Base-by-base conservation (phyloP, 768 basidiomycete genomes). In the Leucosporidium creatinivorum region DNA sequence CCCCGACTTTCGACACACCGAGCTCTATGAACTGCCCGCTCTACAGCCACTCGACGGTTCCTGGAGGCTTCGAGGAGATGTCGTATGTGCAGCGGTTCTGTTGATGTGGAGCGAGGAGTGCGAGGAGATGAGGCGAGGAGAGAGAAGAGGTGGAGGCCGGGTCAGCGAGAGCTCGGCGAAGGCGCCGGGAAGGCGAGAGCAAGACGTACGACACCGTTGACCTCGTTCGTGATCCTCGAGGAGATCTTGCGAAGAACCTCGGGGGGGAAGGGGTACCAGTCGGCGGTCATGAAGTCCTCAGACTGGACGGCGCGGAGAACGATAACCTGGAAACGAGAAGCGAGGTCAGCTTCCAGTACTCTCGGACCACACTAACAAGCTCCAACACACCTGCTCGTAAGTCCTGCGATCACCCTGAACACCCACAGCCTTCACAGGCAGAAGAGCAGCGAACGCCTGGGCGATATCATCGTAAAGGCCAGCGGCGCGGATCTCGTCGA, bases 261-360 rank as follows among this genome's bases (percentile, higher is more conserved):
- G 21, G 91, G 81, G 31, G 94, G 93, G 84, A 98, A 99, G n/a
- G 89, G 86, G 80, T 89, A 97, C 94, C 94, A 98, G 78, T 98
- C 94, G 47, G 96, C 96, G 19, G 96, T 99, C 96, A 99, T 99
- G 77, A 99, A 99, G 78, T 99, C 96, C 77, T 97, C 94, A n/a
- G 93, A 87, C 77, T 90, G 88, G 13, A 98, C 94, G 4, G 96
- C 96, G 60, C 96, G 85, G 62, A 99, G 82, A 1, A 91, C 90
- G 66, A 98, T 91, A 58, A 99, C 93, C 86, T 89, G 73, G 49
- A 18, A 55, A 12, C 28, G 23, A n/a, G 36, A 23, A 59, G 10
- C 28, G 31, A 36, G 66, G 19, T 10, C 39, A 44, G 39, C 39
- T 44, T 44, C 39, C 3, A 13, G 6, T 13, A 13, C 39, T 44